These are phyloP conservation scores for Gloeostereum incarnatum DNA, from an alignment of 768 basidiomycete species.

Conservation along the genomic window DNA sequence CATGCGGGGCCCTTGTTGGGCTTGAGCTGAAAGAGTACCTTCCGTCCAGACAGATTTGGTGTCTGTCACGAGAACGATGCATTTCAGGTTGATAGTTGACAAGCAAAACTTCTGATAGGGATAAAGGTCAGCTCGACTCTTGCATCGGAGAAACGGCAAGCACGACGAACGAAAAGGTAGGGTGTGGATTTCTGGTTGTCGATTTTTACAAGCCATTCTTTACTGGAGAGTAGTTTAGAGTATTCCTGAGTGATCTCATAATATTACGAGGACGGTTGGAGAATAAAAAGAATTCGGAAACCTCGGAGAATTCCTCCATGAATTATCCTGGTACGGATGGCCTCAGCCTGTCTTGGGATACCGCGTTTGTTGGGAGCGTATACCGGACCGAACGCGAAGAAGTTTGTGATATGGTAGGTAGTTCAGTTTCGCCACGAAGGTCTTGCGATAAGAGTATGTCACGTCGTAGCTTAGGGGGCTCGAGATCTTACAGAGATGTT, in stretches of 20 bases:
- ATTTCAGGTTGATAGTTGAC: conserved; percentile 45
- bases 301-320: conserved; percentile 46
- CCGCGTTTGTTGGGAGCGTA: no score
- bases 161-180: conserved; percentile 61
- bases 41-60: conserved; percentile 70
- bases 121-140: neutral
- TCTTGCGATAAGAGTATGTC: no score
- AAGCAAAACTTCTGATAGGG: conserved; percentile 53
- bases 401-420: no score
- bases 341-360: no score
- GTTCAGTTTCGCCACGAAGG: no score
- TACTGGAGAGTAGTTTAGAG: conserved; percentile 43
- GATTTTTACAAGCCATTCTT: conserved; percentile 69
- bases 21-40: conserved; percentile 36
- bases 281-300: conserved; percentile 10
- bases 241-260: conserved; percentile 36
- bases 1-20: no score
- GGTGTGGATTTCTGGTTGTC: conserved; percentile 51
- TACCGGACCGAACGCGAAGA: no score
- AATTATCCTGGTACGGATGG: no score
- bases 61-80: conserved; percentile 61
- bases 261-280: conserved; percentile 1
- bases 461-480: no score
- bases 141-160: neutral
- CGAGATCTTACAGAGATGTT: no score